Base-by-base conservation (phyloP, 2,329 filamentous ascomycete genomes). In the Thielaviopsis musarum region DNA sequence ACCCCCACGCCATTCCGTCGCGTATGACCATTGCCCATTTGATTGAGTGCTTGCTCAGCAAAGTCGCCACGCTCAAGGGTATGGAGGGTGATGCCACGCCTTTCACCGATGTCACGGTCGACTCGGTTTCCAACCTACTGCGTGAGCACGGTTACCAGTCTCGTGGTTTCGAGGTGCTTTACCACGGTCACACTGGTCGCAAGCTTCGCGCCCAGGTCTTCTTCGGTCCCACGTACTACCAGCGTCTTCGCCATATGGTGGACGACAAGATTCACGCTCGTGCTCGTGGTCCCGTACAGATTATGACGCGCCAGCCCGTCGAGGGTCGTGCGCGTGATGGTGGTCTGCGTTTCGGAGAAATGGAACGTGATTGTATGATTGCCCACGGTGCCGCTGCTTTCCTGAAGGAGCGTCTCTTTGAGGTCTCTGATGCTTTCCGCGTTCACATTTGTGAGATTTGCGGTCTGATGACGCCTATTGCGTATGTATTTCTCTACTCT, bases 301-400 rank as follows among this genome's bases (percentile, higher is more conserved):
- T 98, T 68, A 82, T 98, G 75, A 98, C 93, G 2, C 81, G 94
- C 61, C 93, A 98, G 72, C 93, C 93, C 19, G 93, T 98, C 15
- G 93, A 98, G 74, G 93, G 93, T 86, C 88, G 94, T 82, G 93
- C 93, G 3, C 80, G 94, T 73, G 94, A 98, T 70, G 93, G 93
- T 80, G 93, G 93, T 77, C 80, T 98, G 52, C 91, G 94, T 70
- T 98, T 98, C 82, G 93, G 93, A 84, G 93, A 98, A 78, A 98
- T 98, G 93, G 94, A 98, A 74, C 91, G 94, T 76, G 94, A 98
- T 82, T 98, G 93, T 72, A 98, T 98, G 93, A 98, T 98, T 76
- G 90, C 94, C n/a, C 94, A 98, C 71, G 93, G 93, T 70, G 93
- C 94, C 3, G 91, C 89, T 59, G 86, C 91, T 1, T 98, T 98